These are phyloP conservation scores for Penicillium fimorum DNA, from an alignment of 495 filamentous ascomycete species.

Conservation along the genomic window DNA sequence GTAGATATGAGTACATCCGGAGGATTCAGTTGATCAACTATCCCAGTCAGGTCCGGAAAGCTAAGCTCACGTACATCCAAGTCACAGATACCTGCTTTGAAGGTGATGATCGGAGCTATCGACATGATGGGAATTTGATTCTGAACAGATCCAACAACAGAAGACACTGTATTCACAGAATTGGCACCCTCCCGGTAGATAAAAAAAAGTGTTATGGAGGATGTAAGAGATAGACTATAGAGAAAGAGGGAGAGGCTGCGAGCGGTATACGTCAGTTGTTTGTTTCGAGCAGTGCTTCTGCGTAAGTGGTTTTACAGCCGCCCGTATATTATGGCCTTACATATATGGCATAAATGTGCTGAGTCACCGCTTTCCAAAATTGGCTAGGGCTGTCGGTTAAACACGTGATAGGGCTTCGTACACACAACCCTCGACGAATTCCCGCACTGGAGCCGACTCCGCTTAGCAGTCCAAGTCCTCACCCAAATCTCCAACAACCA, in stretches of 20 bases:
- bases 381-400: conserved; percentile 11
- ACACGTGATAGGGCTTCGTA: conserved; percentile 27
- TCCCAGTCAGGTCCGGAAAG: not conserved
- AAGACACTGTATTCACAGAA: not conserved
- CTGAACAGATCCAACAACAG: conserved; percentile 5
- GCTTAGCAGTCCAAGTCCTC: conserved; percentile 30
- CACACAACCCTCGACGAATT: conserved; percentile 16
- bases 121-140: conserved; percentile 57
- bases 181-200: conserved; percentile 13
- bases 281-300: conserved; percentile 32
- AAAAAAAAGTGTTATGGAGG: conserved; percentile 2
- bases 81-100: conserved; percentile 93
- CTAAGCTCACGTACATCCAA: conserved; percentile 62
- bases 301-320: conserved; percentile 18
- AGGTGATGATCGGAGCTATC: conserved; percentile 82
- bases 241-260: conserved; percentile 23
- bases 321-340: conserved; percentile 21
- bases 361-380: conserved; percentile 6
- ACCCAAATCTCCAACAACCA: conserved; percentile 48
- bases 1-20: not conserved
- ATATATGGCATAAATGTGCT: not conserved
- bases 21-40: not conserved
- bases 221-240: conserved; percentile 13
- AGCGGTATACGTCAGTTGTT: conserved; percentile 43
- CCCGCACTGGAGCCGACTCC: conserved; percentile 24